Evolutionary conservation across 164 flowering plant species (phyloP), one percentile per base, ranked within the genome.

Genomic region (Vitis riparia): DNA sequence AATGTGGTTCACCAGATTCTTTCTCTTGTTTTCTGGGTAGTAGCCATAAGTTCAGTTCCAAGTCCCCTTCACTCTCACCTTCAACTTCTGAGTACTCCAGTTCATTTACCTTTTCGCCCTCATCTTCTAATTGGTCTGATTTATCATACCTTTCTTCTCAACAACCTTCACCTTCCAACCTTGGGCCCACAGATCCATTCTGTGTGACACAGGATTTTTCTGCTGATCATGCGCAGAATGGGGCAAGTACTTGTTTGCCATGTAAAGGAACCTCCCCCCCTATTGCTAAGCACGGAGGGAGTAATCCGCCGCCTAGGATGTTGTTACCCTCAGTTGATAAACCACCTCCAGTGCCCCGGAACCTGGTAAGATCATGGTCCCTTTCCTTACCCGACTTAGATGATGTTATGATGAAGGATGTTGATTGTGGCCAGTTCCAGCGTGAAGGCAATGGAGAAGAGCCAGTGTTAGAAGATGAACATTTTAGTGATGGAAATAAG

Each of bases 81-180:
- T 86, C 92, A 56, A 80, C 78, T 15, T 88, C 94, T 17, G 90
- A 87, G 29, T 65, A 78, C 67, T 81, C 93, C 27, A 82, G 88
- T 78, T 85, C 87, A 29, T 87, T 88, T 70, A 79, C 87, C 66
- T 84, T 85, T 68, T 91, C 97, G 49, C 95, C 95, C 11, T 86
- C 92, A 23, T 88, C 93, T 0, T 86, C 91, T 56, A 86, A 83
- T 51, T 84, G 86, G 90, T 87, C 97, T 51, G 89, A 91, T 81
- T 75, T 73, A 29, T 81, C 93, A 13, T 83, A 80, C 77, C 62
- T 74, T 7, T 86, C 89, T 62, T 82, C 89, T 58, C 86, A 75
- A 66, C 77, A 86, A 62, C 77, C 83, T 56, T 86, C 93, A 48
- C 91, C 97, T 61, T 79, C 87, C 17, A 72, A 82, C 15, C 23